Conservation (phyloP, 768 basidiomycete species). For the Rhizopogon vinicolor region DNA sequence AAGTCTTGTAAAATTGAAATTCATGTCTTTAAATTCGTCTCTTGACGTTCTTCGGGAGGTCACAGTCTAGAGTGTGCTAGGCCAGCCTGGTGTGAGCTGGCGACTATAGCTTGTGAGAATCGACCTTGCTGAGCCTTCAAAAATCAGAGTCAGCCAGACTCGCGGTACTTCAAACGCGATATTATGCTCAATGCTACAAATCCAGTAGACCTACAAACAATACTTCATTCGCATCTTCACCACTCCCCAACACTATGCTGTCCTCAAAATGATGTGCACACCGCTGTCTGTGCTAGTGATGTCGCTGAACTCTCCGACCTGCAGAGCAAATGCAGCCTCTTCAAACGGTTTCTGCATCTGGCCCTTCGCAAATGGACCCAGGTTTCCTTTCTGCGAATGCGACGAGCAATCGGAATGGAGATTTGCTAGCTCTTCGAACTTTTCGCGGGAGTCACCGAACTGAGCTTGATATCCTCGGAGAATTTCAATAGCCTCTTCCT, state of each 20-base stretch:
- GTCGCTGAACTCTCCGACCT: constrained; percentile 74
- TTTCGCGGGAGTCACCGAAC: constrained; percentile 34
- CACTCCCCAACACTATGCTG: constrained; percentile 39
- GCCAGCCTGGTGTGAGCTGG: no score
- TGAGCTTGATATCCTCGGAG: constrained; percentile 54
- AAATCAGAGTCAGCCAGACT: not conserved
- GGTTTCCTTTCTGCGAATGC: constrained; percentile 76
- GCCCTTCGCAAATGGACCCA: constrained; percentile 78
- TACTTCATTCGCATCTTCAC: not conserved
- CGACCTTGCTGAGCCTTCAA: not conserved
- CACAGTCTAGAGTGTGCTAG: not conserved
- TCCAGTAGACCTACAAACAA: not conserved
- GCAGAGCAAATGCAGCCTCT: constrained; percentile 72
- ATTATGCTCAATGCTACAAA: not conserved
- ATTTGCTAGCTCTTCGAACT: constrained; percentile 73
- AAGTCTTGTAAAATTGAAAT: no score
- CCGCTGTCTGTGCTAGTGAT: constrained; percentile 90
- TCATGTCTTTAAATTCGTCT: no score
- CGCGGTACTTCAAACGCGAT: not conserved
- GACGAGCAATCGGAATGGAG: constrained; percentile 88
- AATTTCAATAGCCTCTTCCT: constrained; percentile 86
- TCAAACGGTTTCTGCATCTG: constrained; percentile 99
- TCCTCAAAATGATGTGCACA: constrained; percentile 89
- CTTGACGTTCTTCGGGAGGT: no score
- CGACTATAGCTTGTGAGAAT: not conserved